These are phyloP conservation scores for Circinella umbellata DNA, from an alignment of 371 early-diverging fungal species.

Conservation along the genomic window DNA sequence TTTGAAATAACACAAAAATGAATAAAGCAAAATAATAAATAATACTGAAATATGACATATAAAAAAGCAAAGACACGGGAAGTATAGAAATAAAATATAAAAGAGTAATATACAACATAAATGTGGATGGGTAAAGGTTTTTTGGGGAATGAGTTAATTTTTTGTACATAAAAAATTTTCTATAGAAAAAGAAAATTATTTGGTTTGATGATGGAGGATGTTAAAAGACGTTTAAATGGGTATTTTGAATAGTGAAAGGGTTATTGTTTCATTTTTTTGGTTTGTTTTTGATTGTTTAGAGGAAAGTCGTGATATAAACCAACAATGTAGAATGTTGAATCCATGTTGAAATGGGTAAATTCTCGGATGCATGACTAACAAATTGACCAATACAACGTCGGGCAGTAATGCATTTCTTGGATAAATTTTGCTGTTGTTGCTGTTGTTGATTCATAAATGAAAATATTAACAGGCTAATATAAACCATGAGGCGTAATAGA, in stretches of 20 bases:
- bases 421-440: not conserved
- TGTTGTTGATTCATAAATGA: slow-evolving; percentile 22
- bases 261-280: not conserved
- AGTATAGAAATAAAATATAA: not conserved
- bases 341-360: slow-evolving; percentile 18
- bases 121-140: not conserved
- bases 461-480: slow-evolving; percentile 14
- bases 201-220: too few relatives aligned
- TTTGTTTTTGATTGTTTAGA: not conserved
- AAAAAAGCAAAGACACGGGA: not conserved
- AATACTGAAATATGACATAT: too few relatives aligned
- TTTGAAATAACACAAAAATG: too few relatives aligned
- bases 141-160: not conserved
- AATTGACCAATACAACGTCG: slow-evolving; percentile 15
- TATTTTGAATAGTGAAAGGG: not conserved
- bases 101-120: not conserved
- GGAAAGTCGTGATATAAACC: slow-evolving; percentile 14
- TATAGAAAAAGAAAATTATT: too few relatives aligned
- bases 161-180: not conserved
- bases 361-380: slow-evolving; percentile 8
- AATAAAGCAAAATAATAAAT: not conserved
- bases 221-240: too few relatives aligned
- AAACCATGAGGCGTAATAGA: slow-evolving; percentile 17
- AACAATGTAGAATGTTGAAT: slow-evolving; percentile 15
- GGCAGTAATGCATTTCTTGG: not conserved